Evolutionary conservation across 345 rosid genomes (phyloP), one percentile per base, ranked within the genome.

Genomic region (Populus pruinosa): DNA sequence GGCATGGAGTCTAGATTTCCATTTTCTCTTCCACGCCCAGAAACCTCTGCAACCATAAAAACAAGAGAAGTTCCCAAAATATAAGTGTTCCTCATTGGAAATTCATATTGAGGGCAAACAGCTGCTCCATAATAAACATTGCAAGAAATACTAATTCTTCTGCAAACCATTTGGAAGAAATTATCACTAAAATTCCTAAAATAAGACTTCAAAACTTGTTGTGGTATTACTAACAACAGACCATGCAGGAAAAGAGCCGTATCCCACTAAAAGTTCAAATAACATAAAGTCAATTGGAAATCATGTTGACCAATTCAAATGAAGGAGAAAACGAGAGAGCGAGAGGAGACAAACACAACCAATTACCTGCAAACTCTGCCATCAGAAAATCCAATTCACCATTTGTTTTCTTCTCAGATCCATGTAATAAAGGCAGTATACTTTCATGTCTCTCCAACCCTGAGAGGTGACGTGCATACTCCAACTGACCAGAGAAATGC

Each of bases 361-460:
- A 78, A 66, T 50, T 83, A 92, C 99, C 99, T 83, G 94, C 96
- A 87, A 95, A 95, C 84, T 93, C 98, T 63, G 98, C 96, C 98
- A 95, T 92, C 81, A 95, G 78, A 85, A 88, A 92, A 76, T 95
- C 99, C 29, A 95, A 85, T 86, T 93, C 99, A 44, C 96, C 99
- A 77, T 90, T 96, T 70, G 88, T 82, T 88, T 91, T 93, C 91
- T 91, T 93, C 71, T 92, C 99, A 84, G 91, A 87, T 75, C 93
- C 92, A 86, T 96, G 99, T 72, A 96, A 82, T 23, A 93, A 86
- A 71, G 96, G 97, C 76, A 96, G 86, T 73, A 91, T 89, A 72
- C 96, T 96, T 87, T 93, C 97, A 85, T 93, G 99, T 82, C 86
- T 92, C 84, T 96, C 98, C 71, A 93, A 64, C n/a, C 96, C 98